Conservation (phyloP, 345 rosid species). For the Stellera chamaejasme region DNA sequence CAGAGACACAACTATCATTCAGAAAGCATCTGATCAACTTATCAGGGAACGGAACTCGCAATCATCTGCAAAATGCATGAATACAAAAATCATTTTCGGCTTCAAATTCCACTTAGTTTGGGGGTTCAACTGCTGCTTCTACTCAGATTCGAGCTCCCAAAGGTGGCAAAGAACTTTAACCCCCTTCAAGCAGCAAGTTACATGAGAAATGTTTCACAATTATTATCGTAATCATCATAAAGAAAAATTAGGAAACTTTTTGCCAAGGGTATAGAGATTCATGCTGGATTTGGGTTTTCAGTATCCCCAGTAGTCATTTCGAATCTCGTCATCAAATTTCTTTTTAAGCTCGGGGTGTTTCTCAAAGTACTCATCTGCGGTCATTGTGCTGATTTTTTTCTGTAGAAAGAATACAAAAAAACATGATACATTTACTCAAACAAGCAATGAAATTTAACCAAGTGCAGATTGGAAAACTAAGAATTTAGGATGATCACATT, state of each 20-base stretch:
- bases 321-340: slow-evolving; percentile 95
- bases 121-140: too few species aligned
- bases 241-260: too few species aligned
- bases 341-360: slow-evolving; percentile 94
- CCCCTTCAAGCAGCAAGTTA: not conserved
- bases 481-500: not conserved
- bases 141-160: too few species aligned
- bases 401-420: slow-evolving; percentile 25
- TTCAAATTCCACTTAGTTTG: too few species aligned
- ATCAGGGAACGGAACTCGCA: too few species aligned
- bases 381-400: slow-evolving; percentile 97
- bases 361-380: slow-evolving; percentile 91
- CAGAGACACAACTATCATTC: too few species aligned
- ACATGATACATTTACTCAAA: not conserved
- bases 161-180: slow-evolving; percentile 6
- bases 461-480: not conserved
- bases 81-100: too few species aligned
- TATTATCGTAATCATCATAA: slow-evolving; percentile 17
- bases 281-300: slow-evolving; percentile 10
- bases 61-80: too few species aligned
- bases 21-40: too few species aligned
- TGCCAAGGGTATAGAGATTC: too few species aligned
- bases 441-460: not conserved
- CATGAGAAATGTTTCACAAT: slow-evolving; percentile 13
- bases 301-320: slow-evolving; percentile 85